Evolutionary conservation across 164 flowering plant species (phyloP).

Genomic region (Sedum album): DNA sequence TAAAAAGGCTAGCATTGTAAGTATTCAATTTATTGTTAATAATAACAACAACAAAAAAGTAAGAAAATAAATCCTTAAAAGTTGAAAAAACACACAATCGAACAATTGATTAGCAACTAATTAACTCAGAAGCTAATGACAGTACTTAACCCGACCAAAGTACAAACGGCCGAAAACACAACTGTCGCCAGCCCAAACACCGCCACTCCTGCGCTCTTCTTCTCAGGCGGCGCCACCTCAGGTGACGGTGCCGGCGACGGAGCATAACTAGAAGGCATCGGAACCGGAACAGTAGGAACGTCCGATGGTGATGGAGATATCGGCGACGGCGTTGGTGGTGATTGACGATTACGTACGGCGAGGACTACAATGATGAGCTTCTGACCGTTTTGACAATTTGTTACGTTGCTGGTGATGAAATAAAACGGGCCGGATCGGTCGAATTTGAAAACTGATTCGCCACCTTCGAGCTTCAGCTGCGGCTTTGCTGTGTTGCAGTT

Average conservation of each 20-base stretch:
- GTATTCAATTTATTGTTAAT: no score
- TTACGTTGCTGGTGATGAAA: conserved; percentile 47
- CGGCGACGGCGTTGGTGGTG: conserved; percentile 1
- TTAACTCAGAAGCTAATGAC: not conserved
- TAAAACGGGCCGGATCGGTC: conserved; percentile 47
- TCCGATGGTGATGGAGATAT: conserved; percentile 2
- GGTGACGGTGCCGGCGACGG: not conserved
- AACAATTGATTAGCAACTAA: not conserved
- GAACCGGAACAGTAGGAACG: not conserved
- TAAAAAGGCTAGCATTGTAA: no score
- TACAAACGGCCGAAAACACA: not conserved
- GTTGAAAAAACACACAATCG: no score
- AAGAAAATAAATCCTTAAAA: no score
- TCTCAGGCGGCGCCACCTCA: not conserved
- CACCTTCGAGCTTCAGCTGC: conserved; percentile 24
- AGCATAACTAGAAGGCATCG: not conserved
- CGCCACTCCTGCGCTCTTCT: not conserved
- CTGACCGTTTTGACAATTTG: conserved; percentile 42
- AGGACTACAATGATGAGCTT: conserved; percentile 43
- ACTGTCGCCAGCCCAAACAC: not conserved
- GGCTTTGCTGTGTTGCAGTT: conserved; percentile 48
- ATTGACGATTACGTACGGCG: conserved; percentile 17
- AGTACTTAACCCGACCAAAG: not conserved
- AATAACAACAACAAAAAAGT: no score
- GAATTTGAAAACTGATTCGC: conserved; percentile 31